Evolutionary conservation across 345 rosid genomes (phyloP), one percentile per base, ranked within the genome.

Genomic region (Carallia pectinifolia): DNA sequence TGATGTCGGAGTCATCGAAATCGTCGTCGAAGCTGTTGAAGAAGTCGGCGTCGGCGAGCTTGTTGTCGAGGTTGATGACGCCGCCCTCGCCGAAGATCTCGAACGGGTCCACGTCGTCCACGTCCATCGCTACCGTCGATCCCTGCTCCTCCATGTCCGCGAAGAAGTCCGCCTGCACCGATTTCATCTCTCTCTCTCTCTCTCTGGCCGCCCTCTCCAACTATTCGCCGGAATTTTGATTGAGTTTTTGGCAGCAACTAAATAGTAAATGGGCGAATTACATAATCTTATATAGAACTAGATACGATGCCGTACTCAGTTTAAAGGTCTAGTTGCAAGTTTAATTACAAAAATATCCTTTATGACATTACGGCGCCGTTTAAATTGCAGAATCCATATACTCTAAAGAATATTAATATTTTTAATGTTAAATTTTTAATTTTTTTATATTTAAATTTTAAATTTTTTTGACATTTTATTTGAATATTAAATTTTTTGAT

Each of bases 21-120:
- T 93, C 96, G 82, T 93, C 97, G 55, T 85, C 79, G 80, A 93
- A 90, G 37, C 62, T 77, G 78, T 93, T 94, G 90, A 91, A 91
- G 90, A 94, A 91, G 74, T 91, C 91, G 40, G 95, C 86, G 58
- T 94, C 93, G 61, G 83, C 84, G 72, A 88, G 89, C 79, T 88
- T 91, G 86, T 69, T 84, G 62, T 89, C 95, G 44, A 75, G 65
- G 55, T 81, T 60, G 78, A 87, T 70, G 65, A 77, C 72, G 60
- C 94, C 90, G 62, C 94, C 89, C 70, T 91, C 96, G 31, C 86
- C 84, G 61, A 86, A 78, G 1, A 88, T 81, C 79, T 88, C 91
- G 67, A 84, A 81, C 8, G 90, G 81, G 61, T 91, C 94, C 13
- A 86, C 86, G 64, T 89, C 97, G 61, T 91, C 97, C 0, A 89